Evolutionary conservation across 1,284 basidiomycete genomes (phyloP), one percentile per base, ranked within the genome.

Genomic region (Phellopilus nigrolimitatus): DNA sequence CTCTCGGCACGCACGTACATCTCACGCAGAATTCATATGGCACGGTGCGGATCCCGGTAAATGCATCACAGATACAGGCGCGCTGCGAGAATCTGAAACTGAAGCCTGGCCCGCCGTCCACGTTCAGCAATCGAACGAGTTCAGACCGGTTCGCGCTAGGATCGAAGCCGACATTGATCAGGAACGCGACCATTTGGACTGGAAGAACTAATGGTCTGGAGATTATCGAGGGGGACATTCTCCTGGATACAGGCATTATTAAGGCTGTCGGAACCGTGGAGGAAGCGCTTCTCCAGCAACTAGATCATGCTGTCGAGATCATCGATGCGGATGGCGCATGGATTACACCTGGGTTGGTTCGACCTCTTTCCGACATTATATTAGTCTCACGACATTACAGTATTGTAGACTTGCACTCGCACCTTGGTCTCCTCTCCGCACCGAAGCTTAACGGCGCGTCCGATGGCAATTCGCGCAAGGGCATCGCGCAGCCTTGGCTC

Each of bases 161-260:
- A 3, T 85, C 84, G 0, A 74, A 74, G 34, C 69, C 82, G 2
- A 82, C 82, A 5, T 71, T 85, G 59, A 83, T 95, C 59, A 75
- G 75, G 63, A 92, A 95, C 64, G 89, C 81, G 2, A 82, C 80
- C 0, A 75, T 95, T 17, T 90, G 91, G 76, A 91, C 88, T 0
- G 90, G 90, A 15, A 76, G 75, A 40, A 66, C 80, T 30, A 78
- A 82, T 47, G 84, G 82, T 4, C 76, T 74, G 17, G 79, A 86
- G 58, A 68, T 88, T 33, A 64, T 88, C 15, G 67, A 74, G 24
- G 84, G 80, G 10, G 53, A 83, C 58, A 63, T 85, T 41, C 65
- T 80, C 19, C 65, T 86, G 34, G 75, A 82, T 58, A 73, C 74
- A 39, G 83, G 82, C 5, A 67, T 84, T 21, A 66, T 86, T 49